Base-by-base conservation (phyloP, 1,284 basidiomycete genomes). In the Pyrrhoderma lamaoense region DNA sequence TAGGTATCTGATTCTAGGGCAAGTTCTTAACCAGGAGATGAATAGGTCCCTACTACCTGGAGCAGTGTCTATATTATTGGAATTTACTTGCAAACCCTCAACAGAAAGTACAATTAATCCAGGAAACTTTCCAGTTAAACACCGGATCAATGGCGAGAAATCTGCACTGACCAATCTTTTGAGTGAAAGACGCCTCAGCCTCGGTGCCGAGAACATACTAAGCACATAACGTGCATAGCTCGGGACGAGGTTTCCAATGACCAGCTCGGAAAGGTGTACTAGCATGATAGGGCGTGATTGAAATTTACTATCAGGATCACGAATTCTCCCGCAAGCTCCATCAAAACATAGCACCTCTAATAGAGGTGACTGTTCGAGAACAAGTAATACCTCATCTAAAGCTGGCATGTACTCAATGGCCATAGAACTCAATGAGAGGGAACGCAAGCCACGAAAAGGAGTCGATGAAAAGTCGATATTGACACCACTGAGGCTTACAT, bases 401-500 rank as follows among this genome's bases (percentile, higher is more conserved):
- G 64, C 66, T 3, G 80, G 82, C 42, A 70, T 71, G 7, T 71
- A 64, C 2, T 75, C 65, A 13, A 75, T 61, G 9, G 77, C 70
- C 49, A 84, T 70, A 22, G 75, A 73, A 42, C 82, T 75, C 49
- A 86, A 64, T 56, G 85, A 82, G 42, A 86, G 67, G 3, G 72
- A 73, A 25, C 71, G 71, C 16, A 86, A 72, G 57, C 82, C 76
- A 9, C 42, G 47, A 19, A 52, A 47, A 18, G 31, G 13, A 19
- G 49, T 23, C 38, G 43, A 37, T n/a, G 22, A 13, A 25, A 80
- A 85, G 60, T 83, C 71, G 51, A 82, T 63, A 54, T 75, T 68
- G 18, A 84, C 63, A 4, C 80, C 79, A 49, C 77, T 75, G 27
- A 83, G 59, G 39, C 71, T 69, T 44, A 85, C 59, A 56, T 73